Evolutionary conservation across 345 rosid genomes (phyloP), one percentile per base, ranked within the genome.

Genomic region (Clausena lansium): DNA sequence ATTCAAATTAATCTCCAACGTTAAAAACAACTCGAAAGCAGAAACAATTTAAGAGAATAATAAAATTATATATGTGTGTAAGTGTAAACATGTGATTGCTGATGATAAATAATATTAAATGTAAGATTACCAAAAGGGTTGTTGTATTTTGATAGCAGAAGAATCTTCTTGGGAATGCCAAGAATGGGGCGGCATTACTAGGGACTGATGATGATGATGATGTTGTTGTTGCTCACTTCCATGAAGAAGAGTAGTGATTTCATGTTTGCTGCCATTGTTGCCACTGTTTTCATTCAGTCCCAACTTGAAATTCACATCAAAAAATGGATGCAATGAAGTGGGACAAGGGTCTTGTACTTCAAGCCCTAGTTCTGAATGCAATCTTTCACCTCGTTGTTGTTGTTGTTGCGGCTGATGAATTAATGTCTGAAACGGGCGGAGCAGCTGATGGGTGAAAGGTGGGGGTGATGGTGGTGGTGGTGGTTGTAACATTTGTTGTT

Each of bases 141-240:
- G 63, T 63, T 52, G 57, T 6, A 52, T 4, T 52, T 81, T 82
- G 62, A 83, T 65, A 32, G 77, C 38, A 50, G 86, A 77, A 50
- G 86, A 77, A 82, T 86, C 80, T 77, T 81, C 82, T 65, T 71
- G 83, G 73, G 84, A 79, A 81, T 81, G 70, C 89, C 81, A 86
- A 74, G 30, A 70, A 47, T 70, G 84, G 39, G 82, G 78, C 30
- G 74, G 77, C 33, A 65, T 54, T 63, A 55, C 67, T 38, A 73
- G 9, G 38, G 83, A 81, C 69, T 47, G 79, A 7, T 62, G 78
- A 19, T 20, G 78, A 19, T 20, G 55, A 63, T 68, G 55, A 24
- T 74, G 65, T 54, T 22, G 9, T 2, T 41, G 63, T 8, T 47
- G 73, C 17, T 55, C 62, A 64, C 45, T 67, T 30, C 76, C 82